phyloP scores from a whole-genome alignment of 2,329 filamentous ascomycete genomes.

The Bipolaris bicolor region DNA sequence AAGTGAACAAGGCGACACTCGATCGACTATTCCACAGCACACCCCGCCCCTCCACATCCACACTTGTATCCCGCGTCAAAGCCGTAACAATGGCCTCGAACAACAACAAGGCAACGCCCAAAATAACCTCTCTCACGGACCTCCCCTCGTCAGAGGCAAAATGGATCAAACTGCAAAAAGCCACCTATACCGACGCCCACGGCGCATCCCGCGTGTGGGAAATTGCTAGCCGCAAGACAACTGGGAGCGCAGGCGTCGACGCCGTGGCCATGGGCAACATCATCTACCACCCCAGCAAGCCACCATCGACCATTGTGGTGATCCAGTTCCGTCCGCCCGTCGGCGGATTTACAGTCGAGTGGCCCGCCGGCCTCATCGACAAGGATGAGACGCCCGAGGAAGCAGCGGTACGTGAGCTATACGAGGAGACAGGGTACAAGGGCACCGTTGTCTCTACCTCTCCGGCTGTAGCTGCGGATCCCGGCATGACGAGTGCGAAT shows the following conservation, averaged over 20 bases:
- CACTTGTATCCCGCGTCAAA: conserved; percentile 15
- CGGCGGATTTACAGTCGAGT: conserved; percentile 63
- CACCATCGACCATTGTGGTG: conserved; percentile 43
- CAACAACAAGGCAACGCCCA: conserved; percentile 13
- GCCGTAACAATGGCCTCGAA: conserved; percentile 16
- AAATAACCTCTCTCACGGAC: conserved; percentile 28
- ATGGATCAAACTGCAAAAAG: conserved; percentile 46
- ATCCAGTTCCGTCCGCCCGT: conserved; percentile 65
- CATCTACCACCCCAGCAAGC: conserved; percentile 50
- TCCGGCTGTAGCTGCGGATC: conserved; percentile 33
- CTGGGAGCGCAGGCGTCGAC: conserved; percentile 61
- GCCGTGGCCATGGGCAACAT: conserved; percentile 75
- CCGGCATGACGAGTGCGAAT: conserved; percentile 37
- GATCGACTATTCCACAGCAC: background rate
- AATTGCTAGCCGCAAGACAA: conserved; percentile 69
- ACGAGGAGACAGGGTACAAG: conserved; percentile 67
- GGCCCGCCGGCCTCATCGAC: conserved; percentile 58
- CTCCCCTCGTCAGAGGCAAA: conserved; percentile 34
- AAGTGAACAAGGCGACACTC: background rate
- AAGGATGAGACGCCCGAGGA: conserved; percentile 62
- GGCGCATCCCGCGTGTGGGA: conserved; percentile 69
- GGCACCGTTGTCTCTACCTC: conserved; percentile 46
- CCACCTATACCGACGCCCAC: conserved; percentile 65
- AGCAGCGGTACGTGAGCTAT: conserved; percentile 64
- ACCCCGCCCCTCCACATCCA: background rate